Evolutionary conservation across 176 grass and related monocot species (phyloP).

Genomic region (Tillandsia fasciculata): DNA sequence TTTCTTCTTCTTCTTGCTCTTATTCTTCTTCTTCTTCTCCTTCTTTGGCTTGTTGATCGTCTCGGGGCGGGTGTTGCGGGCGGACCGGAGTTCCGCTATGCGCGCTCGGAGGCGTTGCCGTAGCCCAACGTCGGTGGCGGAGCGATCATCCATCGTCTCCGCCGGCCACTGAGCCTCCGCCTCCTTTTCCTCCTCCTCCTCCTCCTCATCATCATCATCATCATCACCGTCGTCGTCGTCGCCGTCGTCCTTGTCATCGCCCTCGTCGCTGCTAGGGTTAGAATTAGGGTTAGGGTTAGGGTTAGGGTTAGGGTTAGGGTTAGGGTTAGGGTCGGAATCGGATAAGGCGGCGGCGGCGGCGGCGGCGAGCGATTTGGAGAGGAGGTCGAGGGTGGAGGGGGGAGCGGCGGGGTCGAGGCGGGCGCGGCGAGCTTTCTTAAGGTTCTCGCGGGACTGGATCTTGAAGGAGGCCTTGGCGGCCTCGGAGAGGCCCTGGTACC

Average conservation of each 20-base stretch:
- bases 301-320: slow-evolving; percentile 8
- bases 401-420: slow-evolving; percentile 49
- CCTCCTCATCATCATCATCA: neutral
- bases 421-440: slow-evolving; percentile 52
- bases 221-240: neutral
- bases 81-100: slow-evolving; percentile 47
- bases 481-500: slow-evolving; percentile 76
- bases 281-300: too few relatives aligned
- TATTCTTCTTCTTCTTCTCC: slow-evolving; percentile 40
- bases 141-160: slow-evolving; percentile 31
- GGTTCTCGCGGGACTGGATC: slow-evolving; percentile 53
- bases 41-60: slow-evolving; percentile 46
- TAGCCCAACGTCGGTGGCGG: slow-evolving; percentile 82
- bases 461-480: slow-evolving; percentile 52
- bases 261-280: slow-evolving; percentile 27
- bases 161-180: neutral
- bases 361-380: slow-evolving; percentile 45
- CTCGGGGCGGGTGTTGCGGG: slow-evolving; percentile 63
- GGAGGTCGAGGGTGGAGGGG: slow-evolving; percentile 55
- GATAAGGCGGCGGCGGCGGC: slow-evolving; percentile 24
- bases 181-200: slow-evolving; percentile 13
- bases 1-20: slow-evolving; percentile 32
- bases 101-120: slow-evolving; percentile 36
- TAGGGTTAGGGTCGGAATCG: slow-evolving; percentile 34
- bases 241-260: slow-evolving; percentile 10